These are phyloP conservation scores for Penicillium coprophilum DNA, from an alignment of 495 filamentous ascomycete genomes.

Conservation along the genomic window DNA sequence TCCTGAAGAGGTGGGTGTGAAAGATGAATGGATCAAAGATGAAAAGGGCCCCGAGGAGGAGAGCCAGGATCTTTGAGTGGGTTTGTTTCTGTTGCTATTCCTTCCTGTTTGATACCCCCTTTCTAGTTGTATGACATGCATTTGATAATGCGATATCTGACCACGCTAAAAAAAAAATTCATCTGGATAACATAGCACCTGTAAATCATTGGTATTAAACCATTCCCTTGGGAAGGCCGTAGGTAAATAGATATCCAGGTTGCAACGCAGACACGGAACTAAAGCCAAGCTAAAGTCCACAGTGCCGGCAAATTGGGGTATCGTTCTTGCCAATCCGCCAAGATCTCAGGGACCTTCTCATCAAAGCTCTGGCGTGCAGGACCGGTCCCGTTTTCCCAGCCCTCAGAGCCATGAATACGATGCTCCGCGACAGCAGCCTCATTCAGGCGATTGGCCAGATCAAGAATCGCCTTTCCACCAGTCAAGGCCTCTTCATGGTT, in stretches of 20 bases:
- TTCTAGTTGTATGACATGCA: neutral
- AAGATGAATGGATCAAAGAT: neutral
- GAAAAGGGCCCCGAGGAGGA: neutral
- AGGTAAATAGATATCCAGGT: neutral
- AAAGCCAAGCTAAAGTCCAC: slow-evolving; percentile 98
- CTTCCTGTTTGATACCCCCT: slow-evolving; percentile 8
- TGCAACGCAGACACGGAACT: slow-evolving; percentile 9
- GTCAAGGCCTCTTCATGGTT: slow-evolving; percentile 95
- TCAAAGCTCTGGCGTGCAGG: slow-evolving; percentile 77
- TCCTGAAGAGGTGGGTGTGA: neutral
- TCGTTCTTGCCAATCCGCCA: slow-evolving; percentile 94
- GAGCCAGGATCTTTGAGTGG: neutral
- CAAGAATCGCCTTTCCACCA: slow-evolving; percentile 88
- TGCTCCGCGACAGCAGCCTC: slow-evolving; percentile 77
- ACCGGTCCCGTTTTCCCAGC: slow-evolving; percentile 68
- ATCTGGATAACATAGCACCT: neutral
- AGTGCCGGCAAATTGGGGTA: slow-evolving; percentile 88
- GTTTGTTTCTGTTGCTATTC: neutral
- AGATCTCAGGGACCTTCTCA: slow-evolving; percentile 86
- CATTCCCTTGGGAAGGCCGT: slow-evolving; percentile 2
- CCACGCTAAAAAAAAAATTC: neutral
- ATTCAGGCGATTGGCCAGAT: slow-evolving; percentile 85
- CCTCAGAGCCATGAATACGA: slow-evolving; percentile 55
- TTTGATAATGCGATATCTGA: neutral
- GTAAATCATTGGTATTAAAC: neutral